A percentile compares a stretch with the other conserved stretches of the same genome.
Conservation (phyloP, 2,329 filamentous ascomycete genomes). For the Pestalotiopsis sp. region DNA sequence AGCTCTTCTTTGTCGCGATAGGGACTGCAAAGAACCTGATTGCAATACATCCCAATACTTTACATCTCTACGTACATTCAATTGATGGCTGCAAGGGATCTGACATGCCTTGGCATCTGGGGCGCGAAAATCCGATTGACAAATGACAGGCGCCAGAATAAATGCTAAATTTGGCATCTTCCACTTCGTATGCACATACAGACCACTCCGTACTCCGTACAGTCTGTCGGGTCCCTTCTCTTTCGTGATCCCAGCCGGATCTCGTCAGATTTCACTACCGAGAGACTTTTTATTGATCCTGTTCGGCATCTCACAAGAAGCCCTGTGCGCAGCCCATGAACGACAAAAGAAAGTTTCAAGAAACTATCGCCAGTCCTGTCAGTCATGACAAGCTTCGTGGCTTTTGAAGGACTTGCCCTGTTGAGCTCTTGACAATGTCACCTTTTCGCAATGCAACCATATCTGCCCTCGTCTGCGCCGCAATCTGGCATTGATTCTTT, state of each 20-base stretch:
- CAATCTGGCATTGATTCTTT: neutral
- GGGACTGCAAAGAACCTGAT: neutral
- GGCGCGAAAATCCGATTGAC: neutral
- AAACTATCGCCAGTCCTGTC: no score
- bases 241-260: neutral
- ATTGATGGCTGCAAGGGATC: neutral
- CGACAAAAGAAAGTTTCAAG: no score
- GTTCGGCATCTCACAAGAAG: no score
- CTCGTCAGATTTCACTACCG: neutral
- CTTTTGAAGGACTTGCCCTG: neutral
- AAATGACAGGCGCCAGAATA: neutral
- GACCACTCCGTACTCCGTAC: no score
- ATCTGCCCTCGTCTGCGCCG: neutral
- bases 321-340: no score
- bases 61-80: neutral
- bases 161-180: neutral
- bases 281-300: no score
- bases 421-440: neutral
- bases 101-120: neutral
- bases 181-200: neutral
- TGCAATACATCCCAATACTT: neutral
- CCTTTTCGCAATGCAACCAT: neutral
- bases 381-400: no score
- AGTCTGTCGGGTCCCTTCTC: neutral
- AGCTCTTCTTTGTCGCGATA: neutral